Evolutionary conservation across 805 yeast genomes (phyloP), one percentile per base, ranked within the genome.

Genomic region (Cyberlindnera bimundalis): DNA sequence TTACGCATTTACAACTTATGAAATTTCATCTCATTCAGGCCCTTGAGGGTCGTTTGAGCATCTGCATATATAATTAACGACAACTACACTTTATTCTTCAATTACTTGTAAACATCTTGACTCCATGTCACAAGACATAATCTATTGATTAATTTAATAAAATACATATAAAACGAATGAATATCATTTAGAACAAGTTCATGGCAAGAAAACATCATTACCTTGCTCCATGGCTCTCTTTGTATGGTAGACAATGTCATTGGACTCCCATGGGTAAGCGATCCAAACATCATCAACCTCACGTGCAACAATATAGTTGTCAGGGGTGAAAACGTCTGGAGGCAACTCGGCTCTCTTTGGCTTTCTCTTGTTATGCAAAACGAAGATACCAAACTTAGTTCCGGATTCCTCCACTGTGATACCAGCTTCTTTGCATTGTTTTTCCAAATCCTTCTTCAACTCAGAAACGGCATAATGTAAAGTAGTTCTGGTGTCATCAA

Each of bases 181-280:
- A n/a, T n/a, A n/a, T n/a, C n/a, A n/a, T n/a, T n/a, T n/a, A n/a
- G n/a, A n/a, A n/a, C n/a, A n/a, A n/a, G n/a, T 21, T 10, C 10
- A 25, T 18, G 51, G 51, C 38, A 66, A 43, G 50, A 63, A 67
- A 11, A 70, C 66, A 56, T 84, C 90, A 54, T 84, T 82, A 21
- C 84, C 90, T 65, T 84, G 93, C 54, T 74, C 76, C 47, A 79
- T 70, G 29, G 91, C 90, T 68, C 66, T 78, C 62, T 73, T 70
- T 28, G 85, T 82, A 53, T 84, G 93, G 60, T 66, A 68, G 18
- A 81, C 88, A 55, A 84, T 84, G 60, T 84, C 90, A 42, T 74
- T 72, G 15, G 84, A 74, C 60, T 84, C 93, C 95, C 95, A 84
- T 33, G 95, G 95, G 56, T 84, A 84, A 17, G 93, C 90, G 50